Evolutionary conservation across 306 rosid genomes (phyloP).

Genomic region (Leucaena leucocephala): DNA sequence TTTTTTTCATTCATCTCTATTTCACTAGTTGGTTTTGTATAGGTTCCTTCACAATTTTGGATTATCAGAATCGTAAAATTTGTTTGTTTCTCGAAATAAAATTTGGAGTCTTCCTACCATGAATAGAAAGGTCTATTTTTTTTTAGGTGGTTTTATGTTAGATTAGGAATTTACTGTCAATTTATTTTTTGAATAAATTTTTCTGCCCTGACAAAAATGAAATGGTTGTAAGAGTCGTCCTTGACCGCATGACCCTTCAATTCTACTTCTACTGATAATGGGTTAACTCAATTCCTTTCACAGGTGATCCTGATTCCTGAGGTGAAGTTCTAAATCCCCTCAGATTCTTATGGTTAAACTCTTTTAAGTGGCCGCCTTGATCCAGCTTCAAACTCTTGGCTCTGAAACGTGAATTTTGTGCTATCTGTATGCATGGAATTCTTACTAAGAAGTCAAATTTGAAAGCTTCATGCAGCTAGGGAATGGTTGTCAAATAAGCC

Average conservation of each 20-base stretch:
- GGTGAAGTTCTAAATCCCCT: slow-evolving; percentile 49
- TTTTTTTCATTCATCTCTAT: background rate
- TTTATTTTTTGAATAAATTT: slow-evolving; percentile 22
- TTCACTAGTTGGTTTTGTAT: background rate
- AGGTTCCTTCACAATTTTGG: slow-evolving; percentile 18
- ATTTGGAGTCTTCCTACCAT: background rate
- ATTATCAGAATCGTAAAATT: background rate
- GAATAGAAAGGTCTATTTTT: background rate
- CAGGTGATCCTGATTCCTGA: slow-evolving; percentile 76
- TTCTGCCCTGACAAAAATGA: slow-evolving; percentile 27
- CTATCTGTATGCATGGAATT: too few relatives aligned
- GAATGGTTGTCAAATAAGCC: slow-evolving; percentile 34
- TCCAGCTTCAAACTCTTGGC: slow-evolving; percentile 37
- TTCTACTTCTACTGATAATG: slow-evolving; percentile 44
- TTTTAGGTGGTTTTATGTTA: background rate
- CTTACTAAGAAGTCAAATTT: slow-evolving; percentile 31
- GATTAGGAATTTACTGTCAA: slow-evolving; percentile 7
- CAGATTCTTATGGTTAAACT: slow-evolving; percentile 38
- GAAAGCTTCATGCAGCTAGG: slow-evolving; percentile 45
- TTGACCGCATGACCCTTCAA: slow-evolving; percentile 39
- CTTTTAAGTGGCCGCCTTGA: slow-evolving; percentile 35
- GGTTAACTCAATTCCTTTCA: slow-evolving; percentile 58
- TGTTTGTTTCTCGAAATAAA: slow-evolving; percentile 7
- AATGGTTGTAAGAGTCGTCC: slow-evolving; percentile 44
- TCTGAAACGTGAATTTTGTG: slow-evolving; percentile 16